phyloP scores from a whole-genome alignment of 192 early-diverging fungal species.

The Kappamyces sp. region DNA sequence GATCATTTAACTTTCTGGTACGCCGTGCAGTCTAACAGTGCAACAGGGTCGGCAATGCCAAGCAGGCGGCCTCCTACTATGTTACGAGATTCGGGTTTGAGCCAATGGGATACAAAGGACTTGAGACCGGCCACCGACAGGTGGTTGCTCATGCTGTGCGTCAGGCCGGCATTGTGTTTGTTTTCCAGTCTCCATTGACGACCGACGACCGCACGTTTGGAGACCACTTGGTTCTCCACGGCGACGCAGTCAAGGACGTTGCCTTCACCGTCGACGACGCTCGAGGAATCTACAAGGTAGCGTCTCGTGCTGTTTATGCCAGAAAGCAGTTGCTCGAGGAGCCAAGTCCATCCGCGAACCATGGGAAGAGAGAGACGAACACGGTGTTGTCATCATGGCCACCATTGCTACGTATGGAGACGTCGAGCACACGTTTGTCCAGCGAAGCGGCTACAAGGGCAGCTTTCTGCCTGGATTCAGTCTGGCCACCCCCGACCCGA shows the following conservation, averaged over 20 bases:
- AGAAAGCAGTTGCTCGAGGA: slow-evolving; percentile 75
- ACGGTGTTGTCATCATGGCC: slow-evolving; percentile 87
- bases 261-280: slow-evolving; percentile 87
- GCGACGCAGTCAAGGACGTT: slow-evolving; percentile 94
- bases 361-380: slow-evolving; percentile 74
- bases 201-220: slow-evolving; percentile 64
- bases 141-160: slow-evolving; percentile 81
- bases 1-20: slow-evolving; percentile 79
- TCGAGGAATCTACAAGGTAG: slow-evolving; percentile 64
- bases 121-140: slow-evolving; percentile 89
- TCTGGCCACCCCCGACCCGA: slow-evolving; percentile 27
- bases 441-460: slow-evolving; percentile 77
- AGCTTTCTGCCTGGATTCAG: slow-evolving; percentile 78
- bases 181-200: slow-evolving; percentile 88
- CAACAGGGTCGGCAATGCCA: slow-evolving; percentile 79
- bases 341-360: slow-evolving; percentile 75
- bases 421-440: slow-evolving; percentile 91
- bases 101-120: slow-evolving; percentile 87
- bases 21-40: slow-evolving; percentile 1
- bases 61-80: slow-evolving; percentile 94
- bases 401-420: slow-evolving; percentile 94
- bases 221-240: slow-evolving; percentile 51
- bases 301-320: slow-evolving; percentile 4
- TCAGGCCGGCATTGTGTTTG: slow-evolving; percentile 74
- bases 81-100: slow-evolving; percentile 87